Evolutionary conservation across 371 early-diverging fungal species (phyloP).

Genomic region (Syncephalastrum sp.): DNA sequence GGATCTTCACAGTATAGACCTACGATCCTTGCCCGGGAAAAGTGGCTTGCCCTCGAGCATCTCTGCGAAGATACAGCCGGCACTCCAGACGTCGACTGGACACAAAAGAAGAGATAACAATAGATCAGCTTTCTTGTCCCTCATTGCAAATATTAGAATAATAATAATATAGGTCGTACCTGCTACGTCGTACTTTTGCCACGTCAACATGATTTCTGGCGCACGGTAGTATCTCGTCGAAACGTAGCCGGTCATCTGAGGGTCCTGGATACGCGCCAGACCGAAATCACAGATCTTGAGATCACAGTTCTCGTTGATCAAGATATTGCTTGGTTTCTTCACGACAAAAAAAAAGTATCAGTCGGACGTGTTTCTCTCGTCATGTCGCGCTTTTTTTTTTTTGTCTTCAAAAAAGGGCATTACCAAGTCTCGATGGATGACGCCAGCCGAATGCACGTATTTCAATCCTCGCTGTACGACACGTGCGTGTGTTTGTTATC

Average conservation of each 20-base stretch:
- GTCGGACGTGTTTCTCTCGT: too few relatives aligned
- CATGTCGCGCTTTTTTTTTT: too few relatives aligned
- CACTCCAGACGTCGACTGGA: conserved; percentile 98
- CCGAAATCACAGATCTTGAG: conserved; percentile 98
- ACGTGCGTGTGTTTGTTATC: too few relatives aligned
- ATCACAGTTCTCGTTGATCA: conserved; percentile 95
- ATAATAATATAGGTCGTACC: conserved; percentile 42
- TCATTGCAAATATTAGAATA: too few relatives aligned
- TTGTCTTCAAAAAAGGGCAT: conserved; percentile 1
- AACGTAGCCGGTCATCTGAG: conserved; percentile 96
- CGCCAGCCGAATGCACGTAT: conserved; percentile 94
- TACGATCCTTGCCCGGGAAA: conserved; percentile 96
- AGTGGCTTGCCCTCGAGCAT: conserved; percentile 95
- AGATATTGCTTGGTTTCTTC: conserved; percentile 93
- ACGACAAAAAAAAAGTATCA: background rate
- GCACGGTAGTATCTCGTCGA: conserved; percentile 98
- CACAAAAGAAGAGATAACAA: background rate
- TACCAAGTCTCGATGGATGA: conserved; percentile 93
- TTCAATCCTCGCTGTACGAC: conserved; percentile 72
- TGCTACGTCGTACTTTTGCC: conserved; percentile 96
- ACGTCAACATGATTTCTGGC: conserved; percentile 99
- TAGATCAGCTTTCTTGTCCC: too few relatives aligned
- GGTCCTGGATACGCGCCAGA: conserved; percentile 89
- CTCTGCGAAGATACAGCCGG: conserved; percentile 99
- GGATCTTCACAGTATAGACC: conserved; percentile 24